phyloP scores from a whole-genome alignment of 768 basidiomycete genomes.

The Lactarius vividus region DNA sequence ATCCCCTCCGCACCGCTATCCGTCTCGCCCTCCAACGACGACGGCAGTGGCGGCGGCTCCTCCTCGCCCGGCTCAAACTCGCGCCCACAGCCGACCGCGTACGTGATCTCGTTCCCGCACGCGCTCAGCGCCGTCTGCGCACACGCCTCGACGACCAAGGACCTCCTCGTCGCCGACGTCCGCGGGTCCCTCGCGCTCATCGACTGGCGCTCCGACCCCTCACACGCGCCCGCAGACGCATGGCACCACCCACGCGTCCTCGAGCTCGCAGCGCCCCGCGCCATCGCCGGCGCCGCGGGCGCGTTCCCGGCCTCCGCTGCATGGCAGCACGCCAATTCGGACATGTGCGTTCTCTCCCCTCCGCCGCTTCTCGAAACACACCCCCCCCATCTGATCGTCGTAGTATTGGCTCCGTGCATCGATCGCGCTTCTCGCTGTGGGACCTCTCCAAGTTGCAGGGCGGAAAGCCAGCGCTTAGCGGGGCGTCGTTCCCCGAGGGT shows the following conservation, averaged over 20 bases:
- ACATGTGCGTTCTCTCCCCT: conserved; percentile 54
- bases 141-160: conserved; percentile 72
- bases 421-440: conserved; percentile 73
- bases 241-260: conserved; percentile 63
- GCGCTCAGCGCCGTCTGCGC: conserved; percentile 67
- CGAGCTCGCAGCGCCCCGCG: conserved; percentile 70
- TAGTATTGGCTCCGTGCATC: conserved; percentile 75
- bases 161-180: conserved; percentile 74
- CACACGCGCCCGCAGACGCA: conserved; percentile 45
- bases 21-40: conserved; percentile 32
- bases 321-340: conserved; percentile 67
- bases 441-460: conserved; percentile 69
- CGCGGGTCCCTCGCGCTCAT: conserved; percentile 71
- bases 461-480: conserved; percentile 65
- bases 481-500: conserved; percentile 63
- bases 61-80: conserved; percentile 33
- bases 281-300: conserved; percentile 49
- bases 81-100: conserved; percentile 71
- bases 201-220: conserved; percentile 80
- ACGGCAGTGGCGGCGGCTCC: conserved; percentile 21
- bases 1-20: conserved; percentile 42
- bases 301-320: conserved; percentile 59
- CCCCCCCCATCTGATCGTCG: neutral
- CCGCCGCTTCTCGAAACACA: neutral
- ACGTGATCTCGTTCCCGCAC: conserved; percentile 69